Base-by-base conservation (phyloP, 1,284 basidiomycete genomes). In the Heterobasidion parviporum region DNA sequence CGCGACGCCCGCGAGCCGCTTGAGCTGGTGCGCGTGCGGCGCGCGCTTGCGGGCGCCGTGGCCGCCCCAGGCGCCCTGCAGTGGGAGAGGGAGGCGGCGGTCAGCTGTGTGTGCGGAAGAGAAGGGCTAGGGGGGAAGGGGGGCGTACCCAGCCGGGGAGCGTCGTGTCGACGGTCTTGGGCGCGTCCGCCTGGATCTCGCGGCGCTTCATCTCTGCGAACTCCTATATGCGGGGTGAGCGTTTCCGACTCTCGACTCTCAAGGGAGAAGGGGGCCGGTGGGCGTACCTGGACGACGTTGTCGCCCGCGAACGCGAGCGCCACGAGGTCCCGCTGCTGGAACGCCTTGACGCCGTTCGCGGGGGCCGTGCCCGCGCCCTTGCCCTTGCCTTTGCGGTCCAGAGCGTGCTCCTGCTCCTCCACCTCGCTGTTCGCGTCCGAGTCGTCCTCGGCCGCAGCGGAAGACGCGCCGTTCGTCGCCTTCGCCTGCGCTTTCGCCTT, bases 271-370 rank as follows among this genome's bases (percentile, higher is more conserved):
- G 6, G 46, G 10, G n/a, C n/a, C n/a, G 38, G n/a, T 1, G n/a
- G 1, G 62, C 80, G 26, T 64, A 92, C 91, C 68, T 89, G 82
- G 0, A 96, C 85, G 10, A 98, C 96, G 65, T 98, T 91, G 69
- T 99, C 96, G 1, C 92, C 93, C 0, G 96, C 96, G 74, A 99
- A 99, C 0, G 96, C 97, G 58, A 87, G 83, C 0, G 94, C 89
- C 8, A 99, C 94, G 5, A 99, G 78, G 61, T 97, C 90, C 26
- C 89, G 80, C 68, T 97, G 94, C 67, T 89, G 77, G 68, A 94
- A 90, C 0, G 87, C 87, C 51, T 77, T 78, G 2, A 79, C 64
- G n/a, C 71, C 72, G 49, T 70, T 74, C 26, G 26, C 26, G 26
- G 26, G 26, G 26, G 26, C 26, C 47, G 61, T 26, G 12, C 47